These are phyloP conservation scores for Vaccinium vitisidaea DNA, from an alignment of 148 eudicot genomes.

Conservation along the genomic window DNA sequence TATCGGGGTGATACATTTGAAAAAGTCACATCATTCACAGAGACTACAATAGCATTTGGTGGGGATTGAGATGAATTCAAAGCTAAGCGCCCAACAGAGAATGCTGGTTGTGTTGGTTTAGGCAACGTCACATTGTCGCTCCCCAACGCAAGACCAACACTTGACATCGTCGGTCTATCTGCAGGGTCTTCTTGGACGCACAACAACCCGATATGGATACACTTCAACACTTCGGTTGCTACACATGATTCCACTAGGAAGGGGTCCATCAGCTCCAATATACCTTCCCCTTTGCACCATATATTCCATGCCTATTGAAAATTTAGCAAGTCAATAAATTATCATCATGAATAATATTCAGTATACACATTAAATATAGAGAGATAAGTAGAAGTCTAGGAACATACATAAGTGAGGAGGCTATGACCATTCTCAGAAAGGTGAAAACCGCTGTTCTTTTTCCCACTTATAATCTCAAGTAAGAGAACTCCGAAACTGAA, in stretches of 20 bases:
- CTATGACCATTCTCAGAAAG: conserved; percentile 7
- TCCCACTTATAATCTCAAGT: conserved; percentile 17
- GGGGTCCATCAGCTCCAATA: too few relatives aligned
- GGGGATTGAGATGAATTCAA: background rate
- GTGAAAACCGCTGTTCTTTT: background rate
- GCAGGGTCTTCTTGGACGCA: too few relatives aligned
- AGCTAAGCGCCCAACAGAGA: background rate
- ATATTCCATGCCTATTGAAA: too few relatives aligned
- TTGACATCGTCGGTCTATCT: conserved; percentile 40
- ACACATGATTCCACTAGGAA: too few relatives aligned
- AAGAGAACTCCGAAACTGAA: conserved; percentile 23
- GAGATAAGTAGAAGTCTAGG: background rate
- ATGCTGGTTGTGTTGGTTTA: conserved; percentile 30
- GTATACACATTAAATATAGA: background rate
- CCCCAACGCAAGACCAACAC: conserved; percentile 23
- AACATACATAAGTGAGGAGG: background rate
- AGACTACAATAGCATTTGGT: background rate
- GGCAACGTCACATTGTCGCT: conserved; percentile 27
- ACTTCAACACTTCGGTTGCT: too few relatives aligned
- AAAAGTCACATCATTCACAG: conserved; percentile 11
- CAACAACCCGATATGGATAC: too few relatives aligned
- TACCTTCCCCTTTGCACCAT: too few relatives aligned
- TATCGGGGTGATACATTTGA: background rate
- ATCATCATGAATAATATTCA: background rate
- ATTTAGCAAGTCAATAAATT: too few relatives aligned